Evolutionary conservation across 1,284 basidiomycete genomes (phyloP), one percentile per base, ranked within the genome.

Genomic region (Malassezia arunalokei): DNA sequence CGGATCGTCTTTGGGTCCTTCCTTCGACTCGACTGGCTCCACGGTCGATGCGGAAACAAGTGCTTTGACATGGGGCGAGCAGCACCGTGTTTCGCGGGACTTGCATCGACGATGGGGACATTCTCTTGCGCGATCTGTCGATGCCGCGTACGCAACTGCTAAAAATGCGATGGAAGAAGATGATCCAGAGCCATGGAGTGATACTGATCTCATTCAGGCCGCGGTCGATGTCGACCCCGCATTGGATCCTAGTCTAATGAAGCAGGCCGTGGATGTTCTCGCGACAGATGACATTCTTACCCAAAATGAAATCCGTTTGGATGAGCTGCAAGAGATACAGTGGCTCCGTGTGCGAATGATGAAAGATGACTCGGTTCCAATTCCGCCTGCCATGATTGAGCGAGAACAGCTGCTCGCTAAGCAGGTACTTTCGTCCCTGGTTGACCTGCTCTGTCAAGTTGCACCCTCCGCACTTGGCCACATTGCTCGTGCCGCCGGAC

Each of bases 321-420:
- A 59, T 20, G 56, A 58, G n/a, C 52, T 67, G 49, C 65, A 67
- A 47, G 59, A 63, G 40, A 55, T 60, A n/a, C 65, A 67, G 39
- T 67, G 65, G 65, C 56, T 60, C 12, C 58, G 65, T 9, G 45
- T 59, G 14, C 60, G 65, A 28, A 48, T 52, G 40, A 24, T 24
- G 20, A 59, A 59, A 6, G 56, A 56, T 53, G 55, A 1, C 17
- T 49, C 8, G 12, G 15, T 15, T 3, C 33, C 33, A 2, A 35
- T 35, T 35, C 33, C 33, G 5, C 33, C 15, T 35, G 28, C 38
- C 5, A 12, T 35, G 20, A 49, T 50, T 4, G 53, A 51, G 20
- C 49, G 29, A 43, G 65, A 67, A 43, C 56, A 58, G 24, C 53
- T 46, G 1, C 46, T 59, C 5, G 65, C 63, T 2, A 50, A 53